Conservation (phyloP, 495 filamentous ascomycete species). For the Penicillium cosmopolitanum region DNA sequence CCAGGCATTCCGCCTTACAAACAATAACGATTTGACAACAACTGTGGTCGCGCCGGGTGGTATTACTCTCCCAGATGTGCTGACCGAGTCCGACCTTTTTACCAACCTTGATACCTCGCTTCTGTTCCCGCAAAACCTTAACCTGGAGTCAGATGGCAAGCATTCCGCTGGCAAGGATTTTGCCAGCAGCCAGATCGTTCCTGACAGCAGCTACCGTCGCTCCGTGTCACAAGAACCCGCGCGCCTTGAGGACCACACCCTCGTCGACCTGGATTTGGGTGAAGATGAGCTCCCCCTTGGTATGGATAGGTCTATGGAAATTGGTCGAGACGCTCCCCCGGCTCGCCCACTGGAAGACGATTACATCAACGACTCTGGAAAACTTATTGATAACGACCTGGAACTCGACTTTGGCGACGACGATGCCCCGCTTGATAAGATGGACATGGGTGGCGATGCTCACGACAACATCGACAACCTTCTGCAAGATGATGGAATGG, state of each 20-base stretch:
- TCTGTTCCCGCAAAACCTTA: constrained; percentile 67
- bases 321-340: constrained; percentile 77
- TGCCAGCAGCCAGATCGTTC: constrained; percentile 73
- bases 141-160: constrained; percentile 59
- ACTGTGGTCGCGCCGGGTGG: constrained; percentile 68
- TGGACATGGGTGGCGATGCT: constrained; percentile 38
- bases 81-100: constrained; percentile 88
- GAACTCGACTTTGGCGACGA: constrained; percentile 58
- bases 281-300: constrained; percentile 51
- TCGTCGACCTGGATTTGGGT: constrained; percentile 57
- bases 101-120: constrained; percentile 74
- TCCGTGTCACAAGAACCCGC: constrained; percentile 53
- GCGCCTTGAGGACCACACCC: constrained; percentile 51
- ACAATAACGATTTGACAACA: constrained; percentile 78
- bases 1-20: constrained; percentile 76
- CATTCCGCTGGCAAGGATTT: constrained; percentile 58
- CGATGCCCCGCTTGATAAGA: constrained; percentile 48
- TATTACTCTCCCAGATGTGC: constrained; percentile 80
- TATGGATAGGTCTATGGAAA: constrained; percentile 72
- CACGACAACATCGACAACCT: constrained; percentile 38
- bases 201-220: constrained; percentile 60
- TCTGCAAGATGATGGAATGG: constrained; percentile 47
- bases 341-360: constrained; percentile 70
- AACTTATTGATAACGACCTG: constrained; percentile 50
- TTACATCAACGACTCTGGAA: constrained; percentile 67